Conservation (phyloP, 495 filamentous ascomycete genomes). For the Neurospora tetrasperma region DNA sequence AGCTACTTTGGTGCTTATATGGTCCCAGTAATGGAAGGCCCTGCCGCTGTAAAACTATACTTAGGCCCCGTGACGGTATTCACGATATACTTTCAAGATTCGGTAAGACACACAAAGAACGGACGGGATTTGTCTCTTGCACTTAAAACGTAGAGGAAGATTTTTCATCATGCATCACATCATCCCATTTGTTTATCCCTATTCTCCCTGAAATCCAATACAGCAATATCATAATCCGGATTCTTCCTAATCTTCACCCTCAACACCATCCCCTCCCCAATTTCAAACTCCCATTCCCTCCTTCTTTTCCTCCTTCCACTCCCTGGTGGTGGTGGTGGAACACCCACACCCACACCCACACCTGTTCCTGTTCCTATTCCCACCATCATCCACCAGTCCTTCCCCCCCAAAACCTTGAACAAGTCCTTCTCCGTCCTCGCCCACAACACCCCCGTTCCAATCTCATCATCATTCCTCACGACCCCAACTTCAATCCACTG, state of each 20-base stretch:
- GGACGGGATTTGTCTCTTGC: neutral
- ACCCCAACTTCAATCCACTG: neutral
- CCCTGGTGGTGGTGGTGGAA: neutral
- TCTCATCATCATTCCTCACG: neutral
- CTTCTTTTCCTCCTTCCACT: neutral
- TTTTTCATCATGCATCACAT: neutral
- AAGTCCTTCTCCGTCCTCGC: neutral
- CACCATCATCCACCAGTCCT: neutral
- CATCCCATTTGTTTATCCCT: no score
- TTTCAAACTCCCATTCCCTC: neutral
- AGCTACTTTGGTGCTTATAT: neutral
- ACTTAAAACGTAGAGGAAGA: neutral
- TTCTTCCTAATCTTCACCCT: neutral
- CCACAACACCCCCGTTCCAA: neutral
- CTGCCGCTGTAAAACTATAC: neutral
- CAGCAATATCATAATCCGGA: neutral
- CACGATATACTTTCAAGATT: neutral
- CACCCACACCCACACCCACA: no score
- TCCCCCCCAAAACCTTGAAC: neutral
- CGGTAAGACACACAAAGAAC: neutral
- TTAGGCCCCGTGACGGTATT: neutral
- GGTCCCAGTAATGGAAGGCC: neutral
- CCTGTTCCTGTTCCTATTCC: no score
- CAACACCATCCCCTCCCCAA: neutral
- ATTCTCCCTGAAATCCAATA: neutral